Percentiles rank a stretch among this genome's conserved stretches.
These are phyloP conservation scores for Penicillium egyptiacum DNA, from an alignment of 495 filamentous ascomycete species.

Conservation along the genomic window DNA sequence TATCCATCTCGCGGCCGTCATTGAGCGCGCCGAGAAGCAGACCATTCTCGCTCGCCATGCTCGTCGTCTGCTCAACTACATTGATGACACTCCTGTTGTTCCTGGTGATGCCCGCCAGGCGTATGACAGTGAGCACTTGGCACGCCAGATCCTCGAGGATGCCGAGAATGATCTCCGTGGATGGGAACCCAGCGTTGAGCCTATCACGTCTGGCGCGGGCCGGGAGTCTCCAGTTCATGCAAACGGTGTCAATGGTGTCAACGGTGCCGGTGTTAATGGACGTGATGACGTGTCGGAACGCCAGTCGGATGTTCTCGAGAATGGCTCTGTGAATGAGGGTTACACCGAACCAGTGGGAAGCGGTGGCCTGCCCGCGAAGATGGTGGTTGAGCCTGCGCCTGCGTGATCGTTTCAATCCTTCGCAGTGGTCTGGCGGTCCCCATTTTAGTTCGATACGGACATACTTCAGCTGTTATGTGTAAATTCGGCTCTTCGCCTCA, in stretches of 20 bases:
- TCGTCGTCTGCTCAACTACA: constrained; percentile 74
- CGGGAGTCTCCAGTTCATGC: constrained; percentile 4
- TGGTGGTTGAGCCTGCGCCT: constrained; percentile 3
- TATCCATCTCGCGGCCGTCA: constrained; percentile 77
- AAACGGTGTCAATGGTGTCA: neutral
- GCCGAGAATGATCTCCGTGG: constrained; percentile 81
- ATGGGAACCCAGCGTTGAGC: constrained; percentile 53
- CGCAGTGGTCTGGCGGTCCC: too few relatives aligned
- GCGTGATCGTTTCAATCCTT: neutral
- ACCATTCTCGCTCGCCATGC: constrained; percentile 88
- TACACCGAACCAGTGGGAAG: constrained; percentile 8
- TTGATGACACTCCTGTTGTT: constrained; percentile 90
- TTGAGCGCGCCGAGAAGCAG: constrained; percentile 96
- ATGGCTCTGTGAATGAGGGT: constrained; percentile 2
- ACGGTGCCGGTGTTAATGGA: neutral
- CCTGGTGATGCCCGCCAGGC: constrained; percentile 73
- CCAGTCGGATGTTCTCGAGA: constrained; percentile 3
- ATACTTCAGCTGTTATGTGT: constrained; percentile 6
- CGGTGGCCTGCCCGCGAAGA: constrained; percentile 10
- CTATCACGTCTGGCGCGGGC: constrained; percentile 11
- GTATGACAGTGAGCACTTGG: constrained; percentile 63
- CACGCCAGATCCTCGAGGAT: constrained; percentile 85
- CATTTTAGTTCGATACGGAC: neutral
- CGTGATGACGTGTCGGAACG: constrained; percentile 4
- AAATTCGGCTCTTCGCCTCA: neutral